Conservation (phyloP, 2,329 filamentous ascomycete species). For the Xylaria sp. region DNA sequence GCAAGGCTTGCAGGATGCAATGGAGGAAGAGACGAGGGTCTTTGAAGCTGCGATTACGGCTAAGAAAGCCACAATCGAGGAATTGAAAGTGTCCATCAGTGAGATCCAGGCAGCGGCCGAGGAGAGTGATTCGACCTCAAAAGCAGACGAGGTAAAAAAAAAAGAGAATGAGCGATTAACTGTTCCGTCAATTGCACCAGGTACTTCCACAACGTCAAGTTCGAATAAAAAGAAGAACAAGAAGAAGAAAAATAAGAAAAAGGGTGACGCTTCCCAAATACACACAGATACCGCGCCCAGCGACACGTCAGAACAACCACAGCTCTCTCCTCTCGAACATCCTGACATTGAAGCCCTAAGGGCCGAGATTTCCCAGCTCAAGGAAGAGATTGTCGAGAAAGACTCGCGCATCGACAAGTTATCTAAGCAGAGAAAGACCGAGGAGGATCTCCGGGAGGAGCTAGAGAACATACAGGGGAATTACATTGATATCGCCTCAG, state of each 20-base stretch:
- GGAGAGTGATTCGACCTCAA: conserved; percentile 47
- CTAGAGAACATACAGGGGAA: conserved; percentile 86
- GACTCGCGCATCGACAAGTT: conserved; percentile 79
- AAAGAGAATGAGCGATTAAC: conserved; percentile 3
- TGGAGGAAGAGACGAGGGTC: conserved; percentile 28
- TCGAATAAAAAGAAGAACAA: conserved; percentile 87
- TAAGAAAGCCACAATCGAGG: conserved; percentile 34
- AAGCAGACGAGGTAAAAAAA: conserved; percentile 17
- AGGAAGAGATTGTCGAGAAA: conserved; percentile 69
- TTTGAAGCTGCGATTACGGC: not conserved
- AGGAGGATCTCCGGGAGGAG: conserved; percentile 85
- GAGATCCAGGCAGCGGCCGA: conserved; percentile 52
- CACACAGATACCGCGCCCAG: conserved; percentile 54
- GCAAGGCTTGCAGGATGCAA: conserved; percentile 22
- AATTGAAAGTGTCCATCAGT: conserved; percentile 42
- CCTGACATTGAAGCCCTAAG: conserved; percentile 55
- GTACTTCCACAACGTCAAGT: conserved; percentile 42
- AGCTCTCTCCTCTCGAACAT: conserved; percentile 47
- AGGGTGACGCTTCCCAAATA: conserved; percentile 67
- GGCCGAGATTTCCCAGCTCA: conserved; percentile 62
- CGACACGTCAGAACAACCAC: conserved; percentile 53
- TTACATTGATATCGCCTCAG: conserved; percentile 80
- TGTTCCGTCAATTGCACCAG: conserved; percentile 28
- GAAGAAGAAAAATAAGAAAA: conserved; percentile 93
- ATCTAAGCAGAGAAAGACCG: conserved; percentile 75